These are phyloP conservation scores for Cryptococcus sp. DNA, from an alignment of 1,284 basidiomycete genomes.

Conservation along the genomic window DNA sequence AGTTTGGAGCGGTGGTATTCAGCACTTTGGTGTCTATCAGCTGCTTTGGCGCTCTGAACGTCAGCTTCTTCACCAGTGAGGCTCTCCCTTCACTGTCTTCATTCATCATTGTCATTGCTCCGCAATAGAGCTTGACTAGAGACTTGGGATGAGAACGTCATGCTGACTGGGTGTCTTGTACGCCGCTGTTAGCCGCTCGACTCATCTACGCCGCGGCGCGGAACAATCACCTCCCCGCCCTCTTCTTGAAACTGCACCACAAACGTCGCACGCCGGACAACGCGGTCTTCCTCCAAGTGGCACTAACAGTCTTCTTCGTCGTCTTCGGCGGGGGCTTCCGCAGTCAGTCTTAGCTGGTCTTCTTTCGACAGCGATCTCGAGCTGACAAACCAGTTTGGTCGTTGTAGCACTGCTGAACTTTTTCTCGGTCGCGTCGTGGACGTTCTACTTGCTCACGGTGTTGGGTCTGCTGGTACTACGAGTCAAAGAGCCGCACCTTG, in stretches of 20 bases:
- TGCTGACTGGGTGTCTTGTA: not conserved
- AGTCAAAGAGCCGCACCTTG: conserved; percentile 85
- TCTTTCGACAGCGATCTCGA: not conserved
- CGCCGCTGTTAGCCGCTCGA: conserved; percentile 56
- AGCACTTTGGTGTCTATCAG: conserved; percentile 85
- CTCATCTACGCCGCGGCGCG: conserved; percentile 85
- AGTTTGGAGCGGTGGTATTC: conserved; percentile 81
- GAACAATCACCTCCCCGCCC: conserved; percentile 79
- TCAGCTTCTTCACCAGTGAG: conserved; percentile 74
- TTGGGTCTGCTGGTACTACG: conserved; percentile 84
- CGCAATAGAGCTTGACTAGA: too few species aligned
- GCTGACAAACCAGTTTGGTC: not conserved
- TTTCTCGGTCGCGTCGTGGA: conserved; percentile 63
- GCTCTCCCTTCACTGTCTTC: too few species aligned
- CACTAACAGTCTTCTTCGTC: conserved; percentile 74
- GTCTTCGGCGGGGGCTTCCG: conserved; percentile 84
- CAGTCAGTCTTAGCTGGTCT: conserved; percentile 51
- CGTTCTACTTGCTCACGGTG: conserved; percentile 88
- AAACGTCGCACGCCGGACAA: conserved; percentile 80
- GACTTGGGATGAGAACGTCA: not conserved
- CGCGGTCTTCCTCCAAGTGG: conserved; percentile 75
- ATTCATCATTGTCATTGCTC: too few species aligned
- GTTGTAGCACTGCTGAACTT: conserved; percentile 70
- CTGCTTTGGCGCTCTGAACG: conserved; percentile 89
- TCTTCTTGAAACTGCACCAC: conserved; percentile 75